Conservation (phyloP, 495 filamentous ascomycete species). For the Melanomma pulvis-pyrius region DNA sequence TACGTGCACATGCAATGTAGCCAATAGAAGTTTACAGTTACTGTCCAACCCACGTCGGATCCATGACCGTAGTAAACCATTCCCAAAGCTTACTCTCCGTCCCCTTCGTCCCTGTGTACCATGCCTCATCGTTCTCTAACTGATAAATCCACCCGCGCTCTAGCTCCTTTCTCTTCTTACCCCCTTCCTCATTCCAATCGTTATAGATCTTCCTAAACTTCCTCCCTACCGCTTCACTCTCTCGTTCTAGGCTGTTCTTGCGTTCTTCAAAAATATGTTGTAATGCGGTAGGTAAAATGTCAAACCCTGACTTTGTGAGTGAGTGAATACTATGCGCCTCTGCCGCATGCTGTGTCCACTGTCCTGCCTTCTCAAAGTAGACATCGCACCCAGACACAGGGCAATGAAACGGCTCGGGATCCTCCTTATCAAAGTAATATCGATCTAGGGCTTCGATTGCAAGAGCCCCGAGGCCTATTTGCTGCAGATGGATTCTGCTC, state of each 20-base stretch:
- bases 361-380: constrained; percentile 12
- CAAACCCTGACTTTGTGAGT: not conserved
- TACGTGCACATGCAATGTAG: too few relatives aligned
- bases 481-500: not conserved
- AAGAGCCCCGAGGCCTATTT: constrained; percentile 4
- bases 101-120: constrained; percentile 8
- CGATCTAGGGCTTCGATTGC: constrained; percentile 10
- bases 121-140: constrained; percentile 16
- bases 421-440: constrained; percentile 10
- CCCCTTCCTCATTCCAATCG: constrained; percentile 15
- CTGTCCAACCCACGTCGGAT: constrained; percentile 1
- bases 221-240: not conserved
- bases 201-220: constrained; percentile 4
- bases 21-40: too few relatives aligned
- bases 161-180: constrained; percentile 5
- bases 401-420: constrained; percentile 6
- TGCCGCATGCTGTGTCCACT: constrained; percentile 14
- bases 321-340: not conserved
- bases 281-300: constrained; percentile 12
- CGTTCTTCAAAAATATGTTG: constrained; percentile 6
- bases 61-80: not conserved
- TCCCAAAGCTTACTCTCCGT: constrained; percentile 11
- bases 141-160: constrained; percentile 15
- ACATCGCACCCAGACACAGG: constrained; percentile 4
- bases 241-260: constrained; percentile 7